phyloP scores from a whole-genome alignment of 768 basidiomycete species.

The Leccinum aurantiacum region DNA sequence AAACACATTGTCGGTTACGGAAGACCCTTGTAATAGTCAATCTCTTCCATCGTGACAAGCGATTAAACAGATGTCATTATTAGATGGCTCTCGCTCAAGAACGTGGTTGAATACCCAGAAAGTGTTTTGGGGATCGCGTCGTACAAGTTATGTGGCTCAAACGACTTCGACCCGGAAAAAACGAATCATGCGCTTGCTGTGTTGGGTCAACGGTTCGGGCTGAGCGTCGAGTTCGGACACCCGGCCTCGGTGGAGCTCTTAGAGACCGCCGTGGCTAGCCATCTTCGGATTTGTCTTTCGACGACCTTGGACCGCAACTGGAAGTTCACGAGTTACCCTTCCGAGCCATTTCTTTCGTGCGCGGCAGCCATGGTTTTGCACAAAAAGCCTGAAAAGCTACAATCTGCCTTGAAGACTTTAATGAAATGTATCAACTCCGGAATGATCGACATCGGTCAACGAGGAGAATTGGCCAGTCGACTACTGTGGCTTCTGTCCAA shows the following conservation, averaged over 20 bases:
- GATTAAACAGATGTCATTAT: background rate
- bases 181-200: constrained; percentile 1
- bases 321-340: constrained; percentile 17
- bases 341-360: constrained; percentile 19
- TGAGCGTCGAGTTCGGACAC: constrained; percentile 7
- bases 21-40: background rate
- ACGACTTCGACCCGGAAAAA: background rate
- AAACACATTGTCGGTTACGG: background rate
- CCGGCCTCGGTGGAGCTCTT: constrained; percentile 1
- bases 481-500: constrained; percentile 4
- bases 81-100: constrained; percentile 12
- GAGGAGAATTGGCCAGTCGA: constrained; percentile 7
- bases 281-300: constrained; percentile 13
- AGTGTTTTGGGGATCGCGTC: background rate
- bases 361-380: constrained; percentile 7
- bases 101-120: background rate
- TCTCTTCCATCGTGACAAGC: no score
- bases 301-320: constrained; percentile 9
- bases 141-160: background rate
- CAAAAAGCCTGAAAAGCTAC: background rate
- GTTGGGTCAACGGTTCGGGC: constrained; percentile 5
- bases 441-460: constrained; percentile 9
- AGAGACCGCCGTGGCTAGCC: constrained; percentile 10
- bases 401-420: background rate
- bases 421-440: constrained; percentile 1